A percentile compares a stretch with the other conserved stretches of the same genome.
Conservation (phyloP, 345 rosid species). For the Triadica sebifera region DNA sequence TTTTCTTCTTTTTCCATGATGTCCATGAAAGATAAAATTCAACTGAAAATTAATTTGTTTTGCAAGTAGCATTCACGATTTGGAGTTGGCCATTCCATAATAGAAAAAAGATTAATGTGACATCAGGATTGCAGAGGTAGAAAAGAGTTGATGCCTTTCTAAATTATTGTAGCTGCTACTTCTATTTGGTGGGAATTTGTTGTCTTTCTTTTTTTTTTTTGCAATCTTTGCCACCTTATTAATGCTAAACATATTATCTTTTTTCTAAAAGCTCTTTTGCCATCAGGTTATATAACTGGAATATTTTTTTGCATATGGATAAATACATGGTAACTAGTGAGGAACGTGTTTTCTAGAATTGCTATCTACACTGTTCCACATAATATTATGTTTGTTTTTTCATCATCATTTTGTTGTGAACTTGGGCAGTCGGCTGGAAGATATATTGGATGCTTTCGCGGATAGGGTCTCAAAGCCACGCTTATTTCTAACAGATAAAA, state of each 20-base stretch:
- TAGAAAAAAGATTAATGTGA: background rate
- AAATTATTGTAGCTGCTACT: background rate
- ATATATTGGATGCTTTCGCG: slow-evolving; percentile 86
- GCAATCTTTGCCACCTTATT: background rate
- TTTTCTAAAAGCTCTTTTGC: background rate
- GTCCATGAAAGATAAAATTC: background rate
- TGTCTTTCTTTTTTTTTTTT: background rate
- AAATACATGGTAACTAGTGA: background rate
- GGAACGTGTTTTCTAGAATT: background rate
- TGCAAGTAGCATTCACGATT: too few relatives aligned
- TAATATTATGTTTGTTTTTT: slow-evolving; percentile 1
- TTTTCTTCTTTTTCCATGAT: background rate
- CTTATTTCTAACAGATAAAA: slow-evolving; percentile 81
- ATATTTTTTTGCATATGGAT: background rate
- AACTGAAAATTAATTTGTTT: background rate
- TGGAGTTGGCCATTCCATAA: background rate
- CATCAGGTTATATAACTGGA: background rate
- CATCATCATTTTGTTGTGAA: slow-evolving; percentile 15
- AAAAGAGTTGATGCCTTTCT: background rate
- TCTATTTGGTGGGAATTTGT: background rate
- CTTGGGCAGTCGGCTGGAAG: slow-evolving; percentile 72
- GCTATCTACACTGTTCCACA: background rate
- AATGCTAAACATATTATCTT: too few relatives aligned
- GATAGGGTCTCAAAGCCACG: slow-evolving; percentile 86
- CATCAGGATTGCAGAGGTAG: background rate